Evolutionary conservation across 805 yeast species (phyloP).

Genomic region (Schwanniomyces vanrijiae): DNA sequence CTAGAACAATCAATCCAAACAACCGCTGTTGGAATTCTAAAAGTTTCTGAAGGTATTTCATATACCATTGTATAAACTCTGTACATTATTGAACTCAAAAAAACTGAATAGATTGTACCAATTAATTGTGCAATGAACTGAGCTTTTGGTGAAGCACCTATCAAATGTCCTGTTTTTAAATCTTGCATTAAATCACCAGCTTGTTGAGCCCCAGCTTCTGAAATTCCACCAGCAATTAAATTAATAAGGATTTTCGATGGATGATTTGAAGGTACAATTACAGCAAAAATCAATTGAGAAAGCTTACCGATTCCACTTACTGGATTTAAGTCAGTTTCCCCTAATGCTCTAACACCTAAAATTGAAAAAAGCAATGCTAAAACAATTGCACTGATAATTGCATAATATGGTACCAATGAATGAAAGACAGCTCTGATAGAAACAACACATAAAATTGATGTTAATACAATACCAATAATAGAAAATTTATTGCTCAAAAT

Average conservation of each 20-base stretch:
- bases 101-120: constrained; percentile 83
- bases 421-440: constrained; percentile 73
- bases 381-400: constrained; percentile 65
- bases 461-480: constrained; percentile 57
- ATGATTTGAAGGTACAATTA: constrained; percentile 68
- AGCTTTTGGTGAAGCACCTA: constrained; percentile 90
- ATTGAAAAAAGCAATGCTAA: constrained; percentile 79
- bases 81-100: constrained; percentile 81
- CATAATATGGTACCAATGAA: constrained; percentile 64
- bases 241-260: constrained; percentile 85
- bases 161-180: constrained; percentile 85
- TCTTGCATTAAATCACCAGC: constrained; percentile 99
- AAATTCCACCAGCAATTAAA: constrained; percentile 92
- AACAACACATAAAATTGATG: constrained; percentile 66
- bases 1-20: constrained; percentile 97
- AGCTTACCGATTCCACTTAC: constrained; percentile 95
- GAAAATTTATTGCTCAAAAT: constrained; percentile 53
- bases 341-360: constrained; percentile 89
- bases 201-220: constrained; percentile 99
- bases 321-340: constrained; percentile 96
- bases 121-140: constrained; percentile 88
- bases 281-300: constrained; percentile 85
- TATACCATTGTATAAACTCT: constrained; percentile 77
- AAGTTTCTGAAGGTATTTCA: constrained; percentile 77
- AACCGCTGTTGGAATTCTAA: constrained; percentile 90